Base-by-base conservation (phyloP, 192 early-diverging fungal species). In the Coemansia sp. region DNA sequence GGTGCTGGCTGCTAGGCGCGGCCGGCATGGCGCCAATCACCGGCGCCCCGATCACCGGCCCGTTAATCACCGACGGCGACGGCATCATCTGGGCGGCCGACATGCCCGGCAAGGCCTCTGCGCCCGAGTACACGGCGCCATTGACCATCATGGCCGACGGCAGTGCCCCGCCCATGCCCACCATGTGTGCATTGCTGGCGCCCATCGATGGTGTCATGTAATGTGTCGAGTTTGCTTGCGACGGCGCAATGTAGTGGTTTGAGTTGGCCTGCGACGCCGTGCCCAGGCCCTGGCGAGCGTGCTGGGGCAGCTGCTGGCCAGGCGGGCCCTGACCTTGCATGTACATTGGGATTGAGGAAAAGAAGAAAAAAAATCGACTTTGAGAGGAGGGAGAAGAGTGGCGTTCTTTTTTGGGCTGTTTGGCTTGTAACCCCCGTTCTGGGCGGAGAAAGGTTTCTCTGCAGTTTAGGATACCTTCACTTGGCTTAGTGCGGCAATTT, bases 1-100 rank as follows among this genome's bases (percentile, higher is more conserved):
- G 84, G 71, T 83, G 81, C 33, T 81, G 70, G 53, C 81, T 76
- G 28, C 48, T 67, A 0, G 78, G 60, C 30, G 67, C 57, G 25
- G 54, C 51, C 11, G 78, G 51, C 67, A 74, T 61, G n/a, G n/a
- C n/a, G n/a, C n/a, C n/a, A n/a, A n/a, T n/a, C n/a, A n/a, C n/a
- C 50, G 82, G 51, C 52, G 78, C 58, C 71, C 78, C 50, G 26
- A 55, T 62, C 56, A 73, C 51, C 17, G 62, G 63, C 7, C 67
- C 67, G 27, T 43, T 59, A 47, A 71, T 55, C 12, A 71, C 67
- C 18, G 67, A 71, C 7, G 67, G 67, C 19, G 67, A 62, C 47
- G 60, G 53, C 34, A 51, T 58, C 10, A 54, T 59, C 29, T 69
- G 66, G 1, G 57, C 66, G 3, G 66, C 55, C 30, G 67, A 54